Evolutionary conservation across 306 rosid species (phyloP), one percentile per base, ranked within the genome.

Genomic region (Sophora flavescens): DNA sequence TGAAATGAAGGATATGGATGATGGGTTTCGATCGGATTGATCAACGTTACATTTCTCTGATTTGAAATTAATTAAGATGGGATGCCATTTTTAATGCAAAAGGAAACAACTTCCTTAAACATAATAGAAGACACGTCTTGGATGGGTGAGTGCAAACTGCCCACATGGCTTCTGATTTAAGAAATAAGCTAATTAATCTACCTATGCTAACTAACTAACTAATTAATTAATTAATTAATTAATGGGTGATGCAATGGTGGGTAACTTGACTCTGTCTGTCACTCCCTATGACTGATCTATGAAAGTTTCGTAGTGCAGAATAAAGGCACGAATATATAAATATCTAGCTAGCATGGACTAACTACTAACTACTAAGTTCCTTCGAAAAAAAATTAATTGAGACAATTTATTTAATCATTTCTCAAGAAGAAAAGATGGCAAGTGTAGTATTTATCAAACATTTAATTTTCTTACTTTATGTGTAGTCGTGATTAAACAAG

Each of bases 1-100:
- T 12, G 35, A 51, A 32, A 54, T 41, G 53, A 72, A 36, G 54
- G 50, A 39, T 17, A 57, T 26, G 66, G 41, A 54, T 22, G 38
- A n/a, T 6, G 4, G 13, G 30, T 52, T 10, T 15, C 17, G 35
- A 16, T 69, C 9, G 9, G 44, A 32, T 15, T n/a, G 48, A 51
- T 15, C 48, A 69, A n/a, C n/a, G n/a, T n/a, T n/a, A n/a, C n/a
- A n/a, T n/a, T 38, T 64, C 17, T n/a, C 42, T 12, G 57, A 12
- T 8, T n/a, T 42, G 30, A 72, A 57, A n/a, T n/a, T n/a, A n/a
- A 42, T 58, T 16, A 35, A 16, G 51, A 51, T 30, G 59, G 14
- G 63, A 70, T 72, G 6, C 13, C 42, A 17, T 45, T 72, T 57
- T 39, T 57, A 42, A 58, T 4, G 57, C 32, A 38, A 54, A 54